Base-by-base conservation (phyloP, 2,329 filamentous ascomycete genomes). In the Endocalyx cinctus region DNA sequence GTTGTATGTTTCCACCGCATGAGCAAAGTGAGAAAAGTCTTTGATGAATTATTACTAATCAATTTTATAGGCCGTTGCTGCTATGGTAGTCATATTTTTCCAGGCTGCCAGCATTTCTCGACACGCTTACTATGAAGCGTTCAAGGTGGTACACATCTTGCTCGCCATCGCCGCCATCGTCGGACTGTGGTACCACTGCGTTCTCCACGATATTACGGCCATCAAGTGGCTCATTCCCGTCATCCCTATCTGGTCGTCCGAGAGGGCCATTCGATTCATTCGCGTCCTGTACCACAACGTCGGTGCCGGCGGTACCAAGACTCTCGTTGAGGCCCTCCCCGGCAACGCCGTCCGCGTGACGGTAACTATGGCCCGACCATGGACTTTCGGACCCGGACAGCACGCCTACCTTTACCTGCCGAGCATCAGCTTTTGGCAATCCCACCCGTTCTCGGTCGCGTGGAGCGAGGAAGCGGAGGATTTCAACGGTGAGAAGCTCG, bases 371-470 rank as follows among this genome's bases (percentile, higher is more conserved):
- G 78, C 83, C 8, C 78, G 83, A 27, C 82, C 83, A n/a, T 89
- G 84, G 83, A 72, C 64, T 25, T 86, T 86, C 68, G 69, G 70
- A 38, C 79, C 84, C 0, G 84, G 84, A 22, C 83, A 88, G 58
- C 84, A 90, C 55, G 80, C 84, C 22, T 90, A 88, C 57, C 63
- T 90, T 14, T 88, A 88, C 63, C 74, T 90, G 62, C 85, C 85
- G 6, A 67, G 70, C 5, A 66, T 89, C 50, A 82, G 82, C 42
- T 69, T 79, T 41, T 82, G 77, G 74, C 83, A 84, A 47, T 87
- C 82, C 29, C 84, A 90, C 52, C 84, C 84, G 2, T 89, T 89
- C 64, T 86, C 83, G 3, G 69, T 88, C 27, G 82, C 82, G 22
- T 90, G 84, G 84, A 81, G 77, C 44, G 80, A 87, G 39, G 81